Conservation (phyloP, 2,329 filamentous ascomycete genomes). For the Fusarium armeniacum region DNA sequence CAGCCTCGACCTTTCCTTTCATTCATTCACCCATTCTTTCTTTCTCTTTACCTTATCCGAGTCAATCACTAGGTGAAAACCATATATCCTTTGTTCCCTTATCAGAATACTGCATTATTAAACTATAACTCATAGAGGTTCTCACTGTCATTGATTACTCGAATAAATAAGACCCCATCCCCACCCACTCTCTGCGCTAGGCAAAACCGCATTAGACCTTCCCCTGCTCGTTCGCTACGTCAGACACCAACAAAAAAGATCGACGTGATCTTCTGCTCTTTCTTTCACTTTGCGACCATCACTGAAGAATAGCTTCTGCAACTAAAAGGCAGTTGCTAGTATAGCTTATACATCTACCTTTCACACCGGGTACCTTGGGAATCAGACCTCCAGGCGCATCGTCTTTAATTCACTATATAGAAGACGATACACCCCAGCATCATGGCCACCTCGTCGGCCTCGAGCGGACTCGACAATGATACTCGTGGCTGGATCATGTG, state of each 20-base stretch:
- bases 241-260: constrained; percentile 40
- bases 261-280: constrained; percentile 28
- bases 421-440: constrained; percentile 24
- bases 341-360: neutral
- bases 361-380: neutral
- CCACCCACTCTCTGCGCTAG: constrained; percentile 42
- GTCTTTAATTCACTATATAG: neutral
- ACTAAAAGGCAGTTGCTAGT: neutral
- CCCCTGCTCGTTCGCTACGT: constrained; percentile 44
- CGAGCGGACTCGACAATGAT: constrained; percentile 76
- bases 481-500: constrained; percentile 94
- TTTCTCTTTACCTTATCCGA: neutral
- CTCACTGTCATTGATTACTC: constrained; percentile 19
- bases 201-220: constrained; percentile 26
- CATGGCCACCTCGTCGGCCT: constrained; percentile 57
- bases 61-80: neutral
- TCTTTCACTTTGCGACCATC: constrained; percentile 30
- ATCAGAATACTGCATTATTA: neutral
- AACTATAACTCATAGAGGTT: constrained; percentile 6
- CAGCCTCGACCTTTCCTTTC: constrained; percentile 2
- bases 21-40: neutral
- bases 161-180: constrained; percentile 17
- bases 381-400: neutral
- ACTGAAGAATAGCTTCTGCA: constrained; percentile 1
- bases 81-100: constrained; percentile 6